A percentile compares a stretch with the other conserved stretches of the same genome.
Conservation (phyloP, 1,284 basidiomycete species). For the Ganoderma meredithae region DNA sequence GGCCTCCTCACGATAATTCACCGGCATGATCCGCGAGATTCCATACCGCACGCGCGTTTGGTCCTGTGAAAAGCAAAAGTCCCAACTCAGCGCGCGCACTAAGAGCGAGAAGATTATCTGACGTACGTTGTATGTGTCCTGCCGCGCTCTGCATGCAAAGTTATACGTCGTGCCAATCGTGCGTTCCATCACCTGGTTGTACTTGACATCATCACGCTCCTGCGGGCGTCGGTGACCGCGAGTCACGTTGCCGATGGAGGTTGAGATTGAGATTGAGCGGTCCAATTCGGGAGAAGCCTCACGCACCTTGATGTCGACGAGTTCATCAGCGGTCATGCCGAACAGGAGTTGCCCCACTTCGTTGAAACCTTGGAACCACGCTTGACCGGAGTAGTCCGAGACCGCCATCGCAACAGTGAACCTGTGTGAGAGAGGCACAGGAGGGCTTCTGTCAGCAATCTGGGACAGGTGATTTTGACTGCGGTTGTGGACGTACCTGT, state of each 20-base stretch:
- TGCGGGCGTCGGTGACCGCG: conserved; percentile 42
- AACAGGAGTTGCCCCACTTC: conserved; percentile 86
- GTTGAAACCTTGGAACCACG: conserved; percentile 97
- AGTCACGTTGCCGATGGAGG: neutral
- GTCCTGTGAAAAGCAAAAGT: conserved; percentile 56
- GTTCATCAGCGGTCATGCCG: conserved; percentile 82
- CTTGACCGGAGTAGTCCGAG: conserved; percentile 88
- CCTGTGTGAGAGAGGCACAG: conserved; percentile 48
- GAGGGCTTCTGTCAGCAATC: conserved; percentile 7
- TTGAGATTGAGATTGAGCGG: neutral
- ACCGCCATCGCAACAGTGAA: conserved; percentile 93
- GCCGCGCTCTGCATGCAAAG: conserved; percentile 89
- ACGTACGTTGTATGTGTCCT: conserved; percentile 85
- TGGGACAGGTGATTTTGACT: conserved; percentile 1
- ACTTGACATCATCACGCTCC: conserved; percentile 73
- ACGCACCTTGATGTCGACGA: conserved; percentile 75
- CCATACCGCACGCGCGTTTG: conserved; percentile 83
- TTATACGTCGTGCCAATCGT: conserved; percentile 80
- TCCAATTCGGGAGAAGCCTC: neutral
- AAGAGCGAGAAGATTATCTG: neutral
- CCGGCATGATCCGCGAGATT: conserved; percentile 68
- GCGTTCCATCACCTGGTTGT: conserved; percentile 67
- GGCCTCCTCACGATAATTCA: conserved; percentile 81
- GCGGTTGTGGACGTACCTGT: conserved; percentile 65
- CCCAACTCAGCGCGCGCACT: conserved; percentile 3